These are phyloP conservation scores for Epithemia pelagica DNA, from an alignment of 108 stramenopile species.

Conservation along the genomic window DNA sequence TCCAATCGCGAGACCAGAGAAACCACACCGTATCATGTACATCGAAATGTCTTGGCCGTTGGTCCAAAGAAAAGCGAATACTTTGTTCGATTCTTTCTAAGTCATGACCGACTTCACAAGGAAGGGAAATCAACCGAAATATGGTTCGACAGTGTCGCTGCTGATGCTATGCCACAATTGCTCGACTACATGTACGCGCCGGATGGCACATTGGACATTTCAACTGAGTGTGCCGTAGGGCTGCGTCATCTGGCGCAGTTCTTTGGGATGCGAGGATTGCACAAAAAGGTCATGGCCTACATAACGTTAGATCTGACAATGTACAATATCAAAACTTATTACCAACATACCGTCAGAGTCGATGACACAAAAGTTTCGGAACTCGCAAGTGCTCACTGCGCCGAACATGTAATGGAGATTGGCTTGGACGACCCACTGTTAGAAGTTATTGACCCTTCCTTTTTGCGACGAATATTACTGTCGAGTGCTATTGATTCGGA, in stretches of 20 bases:
- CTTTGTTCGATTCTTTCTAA: slow-evolving; percentile 32
- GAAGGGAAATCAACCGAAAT: slow-evolving; percentile 9
- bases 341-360: slow-evolving; percentile 8
- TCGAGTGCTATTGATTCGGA: background rate
- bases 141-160: slow-evolving; percentile 18
- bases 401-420: slow-evolving; percentile 6
- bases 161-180: slow-evolving; percentile 22
- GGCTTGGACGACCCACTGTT: background rate
- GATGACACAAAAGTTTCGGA: slow-evolving; percentile 7
- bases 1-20: slow-evolving; percentile 16
- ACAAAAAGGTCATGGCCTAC: slow-evolving; percentile 32
- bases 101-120: slow-evolving; percentile 1
- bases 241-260: slow-evolving; percentile 36
- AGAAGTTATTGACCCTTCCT: background rate
- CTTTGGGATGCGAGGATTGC: slow-evolving; percentile 28
- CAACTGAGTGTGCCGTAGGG: slow-evolving; percentile 21
- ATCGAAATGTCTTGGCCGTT: slow-evolving; percentile 21
- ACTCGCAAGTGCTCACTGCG: background rate
- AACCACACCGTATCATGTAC: slow-evolving; percentile 27
- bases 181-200: slow-evolving; percentile 39
- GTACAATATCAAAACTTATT: slow-evolving; percentile 22
- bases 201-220: slow-evolving; percentile 13
- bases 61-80: slow-evolving; percentile 28
- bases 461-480: slow-evolving; percentile 4
- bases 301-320: slow-evolving; percentile 30